phyloP scores from a whole-genome alignment of 495 filamentous ascomycete genomes.

The Friedmanniomyces endolithicus region DNA sequence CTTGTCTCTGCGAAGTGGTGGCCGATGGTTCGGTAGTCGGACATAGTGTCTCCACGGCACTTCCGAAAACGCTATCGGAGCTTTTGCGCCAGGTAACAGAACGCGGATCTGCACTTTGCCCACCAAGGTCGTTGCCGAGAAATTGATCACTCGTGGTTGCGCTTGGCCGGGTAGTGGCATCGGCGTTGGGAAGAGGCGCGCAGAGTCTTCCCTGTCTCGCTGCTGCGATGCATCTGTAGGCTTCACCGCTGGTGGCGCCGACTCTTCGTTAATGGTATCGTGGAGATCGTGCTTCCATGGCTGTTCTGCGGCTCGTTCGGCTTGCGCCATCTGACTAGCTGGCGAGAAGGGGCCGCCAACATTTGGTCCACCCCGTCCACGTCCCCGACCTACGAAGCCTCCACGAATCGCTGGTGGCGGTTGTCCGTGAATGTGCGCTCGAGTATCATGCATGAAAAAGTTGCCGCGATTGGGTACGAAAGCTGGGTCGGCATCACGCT shows the following conservation, averaged over 20 bases:
- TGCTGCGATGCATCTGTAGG: background rate
- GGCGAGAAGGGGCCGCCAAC: conserved; percentile 44
- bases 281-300: conserved; percentile 95
- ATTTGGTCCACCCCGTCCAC: conserved; percentile 42
- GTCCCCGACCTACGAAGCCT: conserved; percentile 38
- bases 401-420: background rate
- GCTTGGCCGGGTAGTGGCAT: background rate
- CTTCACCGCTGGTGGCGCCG: background rate
- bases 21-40: conserved; percentile 85
- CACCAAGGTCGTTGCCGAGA: conserved; percentile 52
- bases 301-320: conserved; percentile 49
- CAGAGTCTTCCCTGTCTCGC: conserved; percentile 3
- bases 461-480: conserved; percentile 90
- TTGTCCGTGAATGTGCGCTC: conserved; percentile 11
- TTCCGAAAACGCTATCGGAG: conserved; percentile 54
- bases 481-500: conserved; percentile 77
- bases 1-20: conserved; percentile 89
- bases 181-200: conserved; percentile 12
- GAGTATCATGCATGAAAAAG: conserved; percentile 85
- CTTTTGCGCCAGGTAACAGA: conserved; percentile 59
- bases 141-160: conserved; percentile 30
- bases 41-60: conserved; percentile 78
- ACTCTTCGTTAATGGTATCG: conserved; percentile 48
- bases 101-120: conserved; percentile 78
- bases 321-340: conserved; percentile 37